Evolutionary conservation across 305 asterid genomes (phyloP).

Genomic region (Solanum chacoense): DNA sequence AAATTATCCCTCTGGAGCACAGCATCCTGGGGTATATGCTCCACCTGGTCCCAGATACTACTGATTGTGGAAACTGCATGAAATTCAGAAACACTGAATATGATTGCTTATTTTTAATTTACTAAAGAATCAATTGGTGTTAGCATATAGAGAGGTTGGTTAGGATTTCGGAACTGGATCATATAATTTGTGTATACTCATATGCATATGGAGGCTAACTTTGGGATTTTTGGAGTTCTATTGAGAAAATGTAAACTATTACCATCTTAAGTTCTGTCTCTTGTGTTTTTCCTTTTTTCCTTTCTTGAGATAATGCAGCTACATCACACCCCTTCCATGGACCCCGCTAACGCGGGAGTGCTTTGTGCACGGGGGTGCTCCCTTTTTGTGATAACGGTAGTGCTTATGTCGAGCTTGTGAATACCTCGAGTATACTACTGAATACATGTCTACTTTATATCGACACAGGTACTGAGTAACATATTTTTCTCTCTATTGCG

Average conservation of each 20-base stretch:
- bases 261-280: not conserved
- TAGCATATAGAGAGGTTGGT: not conserved
- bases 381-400: not conserved
- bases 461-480: not conserved
- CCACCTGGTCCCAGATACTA: conserved; percentile 8
- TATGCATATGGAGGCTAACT: not conserved
- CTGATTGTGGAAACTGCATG: not conserved
- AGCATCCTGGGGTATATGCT: conserved; percentile 4
- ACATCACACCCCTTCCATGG: not conserved
- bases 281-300: not conserved
- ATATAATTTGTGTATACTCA: not conserved
- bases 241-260: not conserved
- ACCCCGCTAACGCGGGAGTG: not conserved
- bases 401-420: not conserved
- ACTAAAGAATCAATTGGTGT: not conserved
- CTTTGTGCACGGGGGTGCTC: not conserved
- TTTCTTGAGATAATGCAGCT: not conserved
- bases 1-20: conserved; percentile 3
- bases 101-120: not conserved
- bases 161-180: not conserved
- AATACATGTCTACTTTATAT: not conserved
- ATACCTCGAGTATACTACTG: not conserved
- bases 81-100: not conserved
- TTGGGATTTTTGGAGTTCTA: not conserved
- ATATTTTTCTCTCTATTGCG: not conserved